Evolutionary conservation across 2,329 filamentous ascomycete genomes (phyloP), one percentile per base, ranked within the genome.

Genomic region (Phaeosphaeriaceae sp.): DNA sequence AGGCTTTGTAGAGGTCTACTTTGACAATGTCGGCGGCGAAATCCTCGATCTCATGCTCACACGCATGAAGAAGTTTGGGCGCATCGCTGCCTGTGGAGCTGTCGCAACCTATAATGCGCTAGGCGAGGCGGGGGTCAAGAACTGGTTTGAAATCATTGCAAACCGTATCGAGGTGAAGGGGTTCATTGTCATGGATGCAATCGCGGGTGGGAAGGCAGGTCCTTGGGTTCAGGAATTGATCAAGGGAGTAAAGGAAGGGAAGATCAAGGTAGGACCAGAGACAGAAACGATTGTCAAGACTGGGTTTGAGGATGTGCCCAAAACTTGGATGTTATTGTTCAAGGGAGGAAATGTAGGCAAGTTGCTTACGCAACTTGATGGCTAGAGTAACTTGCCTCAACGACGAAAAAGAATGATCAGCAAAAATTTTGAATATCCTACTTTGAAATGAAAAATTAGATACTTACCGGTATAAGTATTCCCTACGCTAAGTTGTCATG

Each of bases 1-100:
- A 2, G 74, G 75, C n/a, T 79, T 75, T 57, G 80, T 81, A 1
- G 78, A 83, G 12, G 70, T 82, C 6, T 81, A 78, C 58, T 80
- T 77, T 46, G 79, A 81, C 60, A 81, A 81, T 51, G 77, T 81
- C 3, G 79, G 79, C 6, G 79, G 78, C 3, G 64, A 71, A 23
- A 77, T 81, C 30, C 67, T 81, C 37, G 77, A 81, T 47, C 62
- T 77, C 28, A 76, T 77, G 70, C 66, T 81, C 12, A 60, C 67
- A 18, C 71, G 74, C 30, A 68, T 79, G 56, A 74, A 74, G 65
- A 66, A 63, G 16, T 54, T 66, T 36, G 77, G 77, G 1, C 69
- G 74, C 6, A 66, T 79, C 7, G 72, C 74, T 3, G 71, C 76
- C 1, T 79, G 76, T 54, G 78, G 78, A 8, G 70, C 74, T 4